Conservation (phyloP, 1,284 basidiomycete genomes). For the Mixia osmundae region DNA sequence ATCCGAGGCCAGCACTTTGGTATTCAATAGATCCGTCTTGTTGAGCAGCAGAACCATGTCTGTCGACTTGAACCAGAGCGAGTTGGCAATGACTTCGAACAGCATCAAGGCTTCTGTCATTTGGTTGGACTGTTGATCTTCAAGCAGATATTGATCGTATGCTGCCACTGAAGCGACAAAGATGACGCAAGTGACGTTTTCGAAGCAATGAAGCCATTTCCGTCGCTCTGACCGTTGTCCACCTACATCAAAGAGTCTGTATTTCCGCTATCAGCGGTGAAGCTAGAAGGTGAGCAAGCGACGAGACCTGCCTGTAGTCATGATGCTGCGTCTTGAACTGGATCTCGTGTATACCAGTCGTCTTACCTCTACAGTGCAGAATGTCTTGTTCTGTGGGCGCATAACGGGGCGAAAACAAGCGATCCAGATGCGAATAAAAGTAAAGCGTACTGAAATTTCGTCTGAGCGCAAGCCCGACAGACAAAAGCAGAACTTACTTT, state of each 20-base stretch:
- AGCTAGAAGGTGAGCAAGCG: not conserved
- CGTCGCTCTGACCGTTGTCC: constrained; percentile 67
- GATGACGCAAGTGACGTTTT: constrained; percentile 40
- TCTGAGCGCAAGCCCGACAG: not conserved
- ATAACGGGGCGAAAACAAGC: constrained; percentile 26
- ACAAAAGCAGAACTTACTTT: constrained; percentile 30
- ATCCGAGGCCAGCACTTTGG: not conserved
- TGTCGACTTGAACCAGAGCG: constrained; percentile 73
- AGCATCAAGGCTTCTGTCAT: constrained; percentile 10
- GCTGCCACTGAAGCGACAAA: constrained; percentile 64
- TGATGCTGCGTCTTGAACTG: constrained; percentile 34
- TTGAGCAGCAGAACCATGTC: constrained; percentile 45
- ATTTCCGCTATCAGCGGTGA: not conserved
- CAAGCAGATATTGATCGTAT: constrained; percentile 73
- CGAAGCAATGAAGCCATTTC: constrained; percentile 34
- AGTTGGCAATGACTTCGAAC: constrained; percentile 49
- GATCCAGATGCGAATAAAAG: constrained; percentile 44
- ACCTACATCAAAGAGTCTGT: constrained; percentile 58
- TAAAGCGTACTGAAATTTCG: constrained; percentile 11
- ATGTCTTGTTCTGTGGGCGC: constrained; percentile 50
- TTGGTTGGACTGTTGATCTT: constrained; percentile 50
- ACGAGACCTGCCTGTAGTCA: constrained; percentile 10
- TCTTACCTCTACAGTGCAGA: constrained; percentile 58
- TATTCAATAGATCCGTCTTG: not conserved
- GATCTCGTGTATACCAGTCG: constrained; percentile 85